Evolutionary conservation across 2,329 filamentous ascomycete species (phyloP).

Genomic region (Alternaria triticina): DNA sequence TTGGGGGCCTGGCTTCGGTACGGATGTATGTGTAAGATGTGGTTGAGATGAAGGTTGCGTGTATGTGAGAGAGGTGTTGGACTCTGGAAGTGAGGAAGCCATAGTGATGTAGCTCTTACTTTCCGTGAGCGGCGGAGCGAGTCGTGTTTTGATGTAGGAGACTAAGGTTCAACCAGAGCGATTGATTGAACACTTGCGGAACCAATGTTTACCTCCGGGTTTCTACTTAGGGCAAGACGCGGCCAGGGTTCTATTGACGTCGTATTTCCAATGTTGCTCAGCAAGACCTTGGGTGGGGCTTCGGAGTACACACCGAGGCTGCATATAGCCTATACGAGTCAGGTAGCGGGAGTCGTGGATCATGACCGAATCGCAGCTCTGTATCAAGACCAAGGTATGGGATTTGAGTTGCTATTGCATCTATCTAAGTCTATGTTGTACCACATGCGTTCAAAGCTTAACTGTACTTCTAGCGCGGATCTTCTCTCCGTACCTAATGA

Average conservation of each 20-base stretch:
- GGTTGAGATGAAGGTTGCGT: constrained; percentile 30
- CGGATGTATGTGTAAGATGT: constrained; percentile 26
- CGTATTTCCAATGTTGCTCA: background rate
- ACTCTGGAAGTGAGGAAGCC: constrained; percentile 22
- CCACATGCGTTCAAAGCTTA: constrained; percentile 30
- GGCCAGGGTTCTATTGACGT: background rate
- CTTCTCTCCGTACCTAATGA: constrained; percentile 43
- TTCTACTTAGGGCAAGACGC: background rate
- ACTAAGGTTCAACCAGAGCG: background rate
- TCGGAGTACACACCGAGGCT: constrained; percentile 7
- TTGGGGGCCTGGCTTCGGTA: constrained; percentile 18
- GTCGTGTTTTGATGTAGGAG: background rate
- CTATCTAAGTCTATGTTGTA: background rate
- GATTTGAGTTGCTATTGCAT: background rate
- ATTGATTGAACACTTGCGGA: background rate
- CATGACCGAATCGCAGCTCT: background rate
- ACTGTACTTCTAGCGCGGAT: constrained; percentile 38
- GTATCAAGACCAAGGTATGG: background rate
- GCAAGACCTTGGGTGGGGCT: background rate
- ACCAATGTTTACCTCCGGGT: background rate
- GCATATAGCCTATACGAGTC: constrained; percentile 12
- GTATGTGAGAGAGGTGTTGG: constrained; percentile 36
- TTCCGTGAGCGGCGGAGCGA: background rate
- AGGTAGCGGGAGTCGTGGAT: background rate
- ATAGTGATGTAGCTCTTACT: background rate